Base-by-base conservation (phyloP, 805 yeast genomes). In the Myxozyma vanderwaltii region DNA sequence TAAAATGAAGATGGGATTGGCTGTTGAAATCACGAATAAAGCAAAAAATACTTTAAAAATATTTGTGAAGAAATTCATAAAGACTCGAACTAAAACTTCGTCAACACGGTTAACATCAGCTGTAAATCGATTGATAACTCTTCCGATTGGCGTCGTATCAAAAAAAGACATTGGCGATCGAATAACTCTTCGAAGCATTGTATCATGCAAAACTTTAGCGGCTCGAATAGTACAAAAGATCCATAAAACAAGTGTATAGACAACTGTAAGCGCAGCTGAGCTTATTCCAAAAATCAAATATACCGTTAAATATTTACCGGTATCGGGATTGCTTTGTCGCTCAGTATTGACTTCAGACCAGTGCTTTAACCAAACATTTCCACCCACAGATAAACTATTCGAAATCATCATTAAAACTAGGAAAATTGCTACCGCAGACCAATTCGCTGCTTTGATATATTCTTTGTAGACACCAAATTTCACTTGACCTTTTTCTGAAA, bases 101-200 rank as follows among this genome's bases (percentile, higher is more conserved):
- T 91, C 97, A 62, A 91, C 84, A 71, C 88, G 88, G 74, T 88
- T 88, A 51, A 91, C 83, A 77, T 91, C 97, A 71, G 84, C 89
- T 1, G 97, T 89, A 70, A 91, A 91, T 72, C 97, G 79, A 76
- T 91, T 91, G 72, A 91, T 77, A 59, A 91, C 83, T 75, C 97
- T 81, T 35, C 97, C 97, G 63, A 91, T 83, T 55, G 97, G 97
- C 0, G 97, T 91, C 1, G 96, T 89, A 74, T 91, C 97, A 71
- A 91, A 91, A 71, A 91, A 91, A 31, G 89, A 81, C 97, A 91
- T 91, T 63, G 97, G 97, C 0, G 97, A 94, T 63, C 91, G 80
- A 61, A 91, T 74, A 8, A 91, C 94, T 54, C 81, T 72, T 19
- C 73, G 73, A 3, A 91, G 83, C 97, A 91, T 90, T n/a, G 75